phyloP scores from a whole-genome alignment of 1,139 yeast species.

The Protomyces gravidus region DNA sequence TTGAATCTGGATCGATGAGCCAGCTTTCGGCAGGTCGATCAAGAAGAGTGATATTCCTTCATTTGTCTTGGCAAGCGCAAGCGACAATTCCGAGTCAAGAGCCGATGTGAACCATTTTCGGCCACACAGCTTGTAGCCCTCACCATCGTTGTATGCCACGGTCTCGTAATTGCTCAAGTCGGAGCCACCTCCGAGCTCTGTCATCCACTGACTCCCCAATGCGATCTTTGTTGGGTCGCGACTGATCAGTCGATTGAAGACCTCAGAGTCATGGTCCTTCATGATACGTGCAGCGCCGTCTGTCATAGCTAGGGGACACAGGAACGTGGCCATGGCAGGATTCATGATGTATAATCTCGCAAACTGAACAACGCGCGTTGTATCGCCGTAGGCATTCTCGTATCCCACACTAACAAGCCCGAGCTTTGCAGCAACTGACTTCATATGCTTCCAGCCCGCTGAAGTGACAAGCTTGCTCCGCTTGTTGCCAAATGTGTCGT shows the following conservation, averaged over 20 bases:
- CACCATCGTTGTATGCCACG: constrained; percentile 33
- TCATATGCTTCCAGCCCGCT: constrained; percentile 39
- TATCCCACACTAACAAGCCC: constrained; percentile 39
- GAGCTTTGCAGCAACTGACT: constrained; percentile 36
- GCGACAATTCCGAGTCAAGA: constrained; percentile 39
- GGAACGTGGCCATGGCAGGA: constrained; percentile 39
- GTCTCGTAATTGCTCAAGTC: constrained; percentile 40
- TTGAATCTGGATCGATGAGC: constrained; percentile 35
- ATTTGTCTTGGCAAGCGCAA: constrained; percentile 37
- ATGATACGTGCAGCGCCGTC: constrained; percentile 41
- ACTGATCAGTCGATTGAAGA: constrained; percentile 36
- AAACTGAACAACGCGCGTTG: constrained; percentile 37
- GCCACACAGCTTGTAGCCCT: constrained; percentile 36
- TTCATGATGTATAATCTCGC: constrained; percentile 37
- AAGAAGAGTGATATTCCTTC: constrained; percentile 38
- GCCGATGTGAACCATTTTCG: constrained; percentile 42
- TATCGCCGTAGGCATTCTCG: constrained; percentile 36
- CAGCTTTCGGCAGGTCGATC: constrained; percentile 37
- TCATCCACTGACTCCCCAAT: constrained; percentile 43
- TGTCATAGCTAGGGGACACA: constrained; percentile 41
- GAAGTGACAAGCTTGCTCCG: constrained; percentile 38
- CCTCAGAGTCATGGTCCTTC: constrained; percentile 35
- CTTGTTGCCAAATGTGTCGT: constrained; percentile 39
- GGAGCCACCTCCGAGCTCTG: constrained; percentile 41
- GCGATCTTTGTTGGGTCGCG: constrained; percentile 37